Conservation (phyloP, 805 yeast genomes). For the Candida vartiovaarae region DNA sequence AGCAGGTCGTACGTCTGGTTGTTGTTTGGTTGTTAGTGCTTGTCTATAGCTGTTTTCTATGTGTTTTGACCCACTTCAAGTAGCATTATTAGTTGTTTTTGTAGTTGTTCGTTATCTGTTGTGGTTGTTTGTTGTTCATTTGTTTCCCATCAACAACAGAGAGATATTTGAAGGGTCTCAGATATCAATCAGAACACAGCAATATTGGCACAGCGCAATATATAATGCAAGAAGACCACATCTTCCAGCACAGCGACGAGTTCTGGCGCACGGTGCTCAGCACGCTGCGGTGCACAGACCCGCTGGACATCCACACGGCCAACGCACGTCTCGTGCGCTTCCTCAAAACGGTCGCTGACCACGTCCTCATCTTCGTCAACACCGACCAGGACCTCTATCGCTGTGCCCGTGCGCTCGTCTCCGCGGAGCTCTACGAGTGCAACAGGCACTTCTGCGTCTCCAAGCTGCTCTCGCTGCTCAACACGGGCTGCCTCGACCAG, state of each 20-base stretch:
- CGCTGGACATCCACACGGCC: conserved; percentile 8
- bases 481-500: conserved; percentile 28
- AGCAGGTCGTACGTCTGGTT: conserved; percentile 23
- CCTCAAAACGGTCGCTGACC: conserved; percentile 20
- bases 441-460: conserved; percentile 40
- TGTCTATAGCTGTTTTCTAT: no score
- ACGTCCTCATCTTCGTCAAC: conserved; percentile 17
- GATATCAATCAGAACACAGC: neutral
- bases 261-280: conserved; percentile 16
- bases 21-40: neutral
- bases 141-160: no score
- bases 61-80: neutral
- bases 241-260: conserved; percentile 13
- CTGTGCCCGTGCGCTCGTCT: conserved; percentile 27
- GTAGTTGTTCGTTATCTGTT: no score
- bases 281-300: conserved; percentile 7
- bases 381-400: conserved; percentile 29
- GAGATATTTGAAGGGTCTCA: no score
- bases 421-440: conserved; percentile 28
- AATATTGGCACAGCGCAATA: neutral
- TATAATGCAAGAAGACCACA: conserved; percentile 16
- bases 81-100: neutral
- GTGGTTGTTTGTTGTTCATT: no score
- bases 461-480: conserved; percentile 39
- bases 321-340: conserved; percentile 18